A percentile compares a stretch with the other conserved stretches of the same genome.
Conservation (phyloP, 352 stramenopile genomes). For the Pythium pyrilobum region DNA sequence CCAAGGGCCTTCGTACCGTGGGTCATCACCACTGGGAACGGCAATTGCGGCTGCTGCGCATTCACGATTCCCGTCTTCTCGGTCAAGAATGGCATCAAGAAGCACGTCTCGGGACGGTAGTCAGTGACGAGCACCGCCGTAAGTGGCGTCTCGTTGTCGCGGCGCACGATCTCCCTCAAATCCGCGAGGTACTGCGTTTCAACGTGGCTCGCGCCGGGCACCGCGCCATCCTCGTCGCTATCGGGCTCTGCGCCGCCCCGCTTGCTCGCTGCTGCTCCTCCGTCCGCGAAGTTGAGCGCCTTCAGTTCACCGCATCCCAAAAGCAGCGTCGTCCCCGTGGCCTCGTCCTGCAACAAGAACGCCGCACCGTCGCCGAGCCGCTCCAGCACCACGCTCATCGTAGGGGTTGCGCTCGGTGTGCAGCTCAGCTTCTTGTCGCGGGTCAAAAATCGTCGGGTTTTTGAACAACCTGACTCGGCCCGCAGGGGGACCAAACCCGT, state of each 20-base stretch:
- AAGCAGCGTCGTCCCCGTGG: slow-evolving; percentile 39
- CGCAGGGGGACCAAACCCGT: not conserved
- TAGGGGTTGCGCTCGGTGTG: too few species aligned
- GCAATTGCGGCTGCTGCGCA: slow-evolving; percentile 23
- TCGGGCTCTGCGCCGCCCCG: slow-evolving; percentile 12
- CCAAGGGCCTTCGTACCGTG: slow-evolving; percentile 70
- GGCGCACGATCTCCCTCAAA: slow-evolving; percentile 44
- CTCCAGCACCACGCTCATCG: slow-evolving; percentile 64
- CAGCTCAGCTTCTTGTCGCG: not conserved
- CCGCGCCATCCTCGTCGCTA: slow-evolving; percentile 38
- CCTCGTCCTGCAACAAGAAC: slow-evolving; percentile 62
- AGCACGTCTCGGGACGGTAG: slow-evolving; percentile 61
- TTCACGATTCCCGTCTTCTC: slow-evolving; percentile 41
- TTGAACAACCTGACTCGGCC: not conserved
- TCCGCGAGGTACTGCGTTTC: slow-evolving; percentile 55
- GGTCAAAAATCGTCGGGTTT: not conserved
- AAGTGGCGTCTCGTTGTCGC: slow-evolving; percentile 31
- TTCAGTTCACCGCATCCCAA: slow-evolving; percentile 57
- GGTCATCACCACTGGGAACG: slow-evolving; percentile 59
- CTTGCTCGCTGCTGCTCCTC: not conserved
- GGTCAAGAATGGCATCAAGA: slow-evolving; percentile 67
- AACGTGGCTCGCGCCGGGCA: slow-evolving; percentile 19
- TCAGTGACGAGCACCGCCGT: slow-evolving; percentile 60
- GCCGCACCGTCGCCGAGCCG: slow-evolving; percentile 59
- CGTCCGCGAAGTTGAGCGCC: slow-evolving; percentile 10